These are phyloP conservation scores for Capsella rubella DNA, from an alignment of 441 rosid genomes.

Conservation along the genomic window DNA sequence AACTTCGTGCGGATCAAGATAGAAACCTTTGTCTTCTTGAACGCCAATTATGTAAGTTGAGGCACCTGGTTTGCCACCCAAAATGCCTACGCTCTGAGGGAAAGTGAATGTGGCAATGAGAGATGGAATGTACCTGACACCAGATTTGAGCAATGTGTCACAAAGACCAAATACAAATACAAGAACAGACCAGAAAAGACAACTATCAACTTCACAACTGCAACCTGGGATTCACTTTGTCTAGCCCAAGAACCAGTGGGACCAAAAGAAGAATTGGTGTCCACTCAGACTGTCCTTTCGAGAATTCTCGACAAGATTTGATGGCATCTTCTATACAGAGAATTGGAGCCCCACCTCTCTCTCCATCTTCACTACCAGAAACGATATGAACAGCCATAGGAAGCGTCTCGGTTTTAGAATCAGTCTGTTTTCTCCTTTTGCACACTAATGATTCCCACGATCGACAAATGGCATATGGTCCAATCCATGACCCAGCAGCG, in stretches of 20 bases:
- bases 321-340: conserved; percentile 81
- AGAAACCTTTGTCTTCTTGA: conserved; percentile 82
- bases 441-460: conserved; percentile 81
- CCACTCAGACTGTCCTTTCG: conserved; percentile 72
- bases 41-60: conserved; percentile 92
- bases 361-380: conserved; percentile 95
- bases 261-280: conserved; percentile 84
- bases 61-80: conserved; percentile 95
- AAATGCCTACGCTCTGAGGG: conserved; percentile 93
- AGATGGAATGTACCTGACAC: conserved; percentile 81
- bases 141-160: conserved; percentile 23
- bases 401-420: conserved; percentile 49
- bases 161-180: background rate
- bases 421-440: conserved; percentile 53
- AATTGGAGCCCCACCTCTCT: conserved; percentile 96
- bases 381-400: conserved; percentile 89
- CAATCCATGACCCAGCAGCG: conserved; percentile 98
- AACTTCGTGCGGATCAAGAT: conserved; percentile 93
- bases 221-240: conserved; percentile 87
- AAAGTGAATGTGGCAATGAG: conserved; percentile 76
- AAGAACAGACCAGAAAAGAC: background rate
- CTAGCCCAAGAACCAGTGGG: conserved; percentile 98
- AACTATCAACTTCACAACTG: conserved; percentile 2
- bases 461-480: conserved; percentile 94
- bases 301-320: conserved; percentile 72